phyloP scores from a whole-genome alignment of 306 rosid species.

The Vicia villosa region DNA sequence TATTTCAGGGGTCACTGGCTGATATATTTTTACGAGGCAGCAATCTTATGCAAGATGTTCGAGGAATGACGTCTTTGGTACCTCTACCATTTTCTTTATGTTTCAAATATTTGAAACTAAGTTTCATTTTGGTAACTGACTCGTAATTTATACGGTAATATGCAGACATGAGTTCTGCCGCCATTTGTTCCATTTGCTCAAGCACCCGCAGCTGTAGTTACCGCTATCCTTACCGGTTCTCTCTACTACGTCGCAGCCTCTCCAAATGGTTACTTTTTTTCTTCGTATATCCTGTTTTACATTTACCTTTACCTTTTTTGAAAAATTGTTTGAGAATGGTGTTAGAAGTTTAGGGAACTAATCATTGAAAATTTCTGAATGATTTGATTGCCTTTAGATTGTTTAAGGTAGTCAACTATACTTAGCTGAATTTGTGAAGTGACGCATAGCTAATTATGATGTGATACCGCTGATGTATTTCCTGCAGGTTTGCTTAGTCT shows the following conservation, averaged over 20 bases:
- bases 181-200: conserved; percentile 98
- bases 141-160: conserved; percentile 28
- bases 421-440: no score
- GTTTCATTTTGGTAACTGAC: conserved; percentile 27
- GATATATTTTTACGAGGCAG: conserved; percentile 85
- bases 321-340: no score
- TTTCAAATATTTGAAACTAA: not conserved
- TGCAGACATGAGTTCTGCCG: conserved; percentile 86
- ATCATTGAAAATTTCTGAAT: no score
- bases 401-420: no score
- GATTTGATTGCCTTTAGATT: no score
- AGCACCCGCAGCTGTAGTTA: conserved; percentile 91
- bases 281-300: not conserved
- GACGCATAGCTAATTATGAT: no score
- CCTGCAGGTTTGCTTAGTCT: no score
- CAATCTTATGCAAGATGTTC: conserved; percentile 66
- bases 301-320: no score
- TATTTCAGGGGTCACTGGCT: conserved; percentile 97
- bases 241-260: conserved; percentile 92
- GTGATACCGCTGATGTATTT: no score
- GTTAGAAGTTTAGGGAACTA: no score
- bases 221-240: conserved; percentile 90
- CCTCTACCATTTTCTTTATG: conserved; percentile 15
- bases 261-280: conserved; percentile 76
- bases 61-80: conserved; percentile 96